A percentile compares a stretch with the other conserved stretches of the same genome.
Evolutionary conservation across 2,329 filamentous ascomycete genomes (phyloP).

Genomic region (Cadophora luteo-olivacea): DNA sequence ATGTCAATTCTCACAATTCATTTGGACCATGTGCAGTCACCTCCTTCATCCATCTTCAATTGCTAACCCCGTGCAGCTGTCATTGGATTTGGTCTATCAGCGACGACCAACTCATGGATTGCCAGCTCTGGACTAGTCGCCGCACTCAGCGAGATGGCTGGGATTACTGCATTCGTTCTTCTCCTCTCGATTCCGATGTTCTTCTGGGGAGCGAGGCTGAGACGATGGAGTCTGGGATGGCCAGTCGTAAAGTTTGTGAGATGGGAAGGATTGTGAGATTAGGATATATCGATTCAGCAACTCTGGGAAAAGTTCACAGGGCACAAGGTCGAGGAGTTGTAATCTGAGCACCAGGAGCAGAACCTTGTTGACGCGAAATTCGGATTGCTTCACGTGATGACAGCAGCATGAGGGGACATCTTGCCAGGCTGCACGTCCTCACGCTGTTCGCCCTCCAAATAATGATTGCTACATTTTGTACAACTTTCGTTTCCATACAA

Average conservation of each 20-base stretch:
- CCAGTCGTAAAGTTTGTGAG: constrained; percentile 24
- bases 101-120: constrained; percentile 30
- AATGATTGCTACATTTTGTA: too few relatives aligned
- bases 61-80: constrained; percentile 16
- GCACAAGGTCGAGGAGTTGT: too few relatives aligned
- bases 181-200: constrained; percentile 29
- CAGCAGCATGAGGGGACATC: too few relatives aligned
- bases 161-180: constrained; percentile 20
- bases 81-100: constrained; percentile 28
- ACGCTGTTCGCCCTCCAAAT: too few relatives aligned
- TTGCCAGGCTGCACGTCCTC: too few relatives aligned
- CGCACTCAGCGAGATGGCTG: constrained; percentile 27
- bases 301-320: too few relatives aligned
- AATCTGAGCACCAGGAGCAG: too few relatives aligned
- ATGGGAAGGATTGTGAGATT: constrained; percentile 11
- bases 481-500: too few relatives aligned
- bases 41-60: neutral
- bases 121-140: constrained; percentile 21
- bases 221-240: constrained; percentile 29
- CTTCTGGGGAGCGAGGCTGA: constrained; percentile 26
- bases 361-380: too few relatives aligned
- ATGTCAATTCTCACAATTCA: neutral
- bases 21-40: neutral
- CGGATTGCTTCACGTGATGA: too few relatives aligned
- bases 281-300: too few relatives aligned